Evolutionary conservation across 1,284 basidiomycete species (phyloP), one percentile per base, ranked within the genome.

Genomic region (Ustilago shanxiensis): DNA sequence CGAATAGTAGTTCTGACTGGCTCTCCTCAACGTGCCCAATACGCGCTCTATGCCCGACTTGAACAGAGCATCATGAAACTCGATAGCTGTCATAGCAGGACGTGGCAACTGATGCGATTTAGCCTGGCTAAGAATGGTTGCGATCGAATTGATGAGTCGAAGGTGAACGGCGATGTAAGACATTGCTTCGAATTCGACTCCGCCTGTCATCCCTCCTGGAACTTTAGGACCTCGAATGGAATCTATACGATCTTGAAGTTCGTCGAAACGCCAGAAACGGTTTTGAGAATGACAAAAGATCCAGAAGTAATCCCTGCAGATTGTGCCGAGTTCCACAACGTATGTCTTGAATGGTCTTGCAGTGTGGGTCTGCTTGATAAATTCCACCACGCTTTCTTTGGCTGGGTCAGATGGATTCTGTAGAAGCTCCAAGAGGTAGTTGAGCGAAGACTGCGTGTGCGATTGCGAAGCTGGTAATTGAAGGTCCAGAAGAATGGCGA

Each of bases 171-270:
- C 81, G 39, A 96, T 91, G 86, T 98, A 98, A 16, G 90, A 90
- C 92, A 98, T 97, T 0, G 96, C 96, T 87, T 99, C 96, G 84
- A 92, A 95, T 85, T 98, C 96, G 11, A 99, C 97, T 11, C 97
- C 96, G 9, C 96, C 97, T 0, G 97, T 98, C 91, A 98, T 98
- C 8, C 96, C 96, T 8, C 95, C 94, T 0, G 97, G 96, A 3
- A 97, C 96, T 39, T 93, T 90, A 3, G 96, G 97, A 80, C 92
- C 93, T 87, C 95, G 94, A 4, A 95, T 93, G 62, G 90, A 90
- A 1, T 88, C 90, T 83, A 94, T 92, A 0, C 24, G 20, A 35
- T 71, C 68, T 81, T 98, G 93, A 0, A 93, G 91, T 79, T 95
- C 92, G 6, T 89, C 87, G 28, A 95, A 87, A 18, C 91, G 88